Evolutionary conservation across 176 grass and related monocot genomes (phyloP).

Genomic region (Aegilops bicornis): DNA sequence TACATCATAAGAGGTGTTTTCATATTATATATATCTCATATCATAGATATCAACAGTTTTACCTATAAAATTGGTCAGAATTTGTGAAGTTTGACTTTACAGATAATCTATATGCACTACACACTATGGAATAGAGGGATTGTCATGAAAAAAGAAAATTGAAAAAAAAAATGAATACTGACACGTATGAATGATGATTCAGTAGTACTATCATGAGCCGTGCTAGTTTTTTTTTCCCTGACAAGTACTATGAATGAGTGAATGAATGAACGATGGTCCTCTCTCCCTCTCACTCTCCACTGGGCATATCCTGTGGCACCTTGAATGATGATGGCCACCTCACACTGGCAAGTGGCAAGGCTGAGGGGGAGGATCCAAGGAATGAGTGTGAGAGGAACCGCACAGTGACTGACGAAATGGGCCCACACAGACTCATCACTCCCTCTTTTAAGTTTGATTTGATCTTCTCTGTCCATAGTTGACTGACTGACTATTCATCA

Average conservation of each 20-base stretch:
- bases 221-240: neutral
- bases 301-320: slow-evolving; percentile 17
- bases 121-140: no score
- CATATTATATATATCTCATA: no score
- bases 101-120: no score
- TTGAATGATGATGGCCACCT: slow-evolving; percentile 1
- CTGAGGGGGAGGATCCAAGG: neutral
- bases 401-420: neutral
- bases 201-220: neutral
- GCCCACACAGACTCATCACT: neutral
- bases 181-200: neutral
- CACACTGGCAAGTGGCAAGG: neutral
- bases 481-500: neutral
- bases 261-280: slow-evolving; percentile 2
- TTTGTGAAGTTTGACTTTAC: no score
- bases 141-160: no score
- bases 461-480: neutral
- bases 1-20: no score
- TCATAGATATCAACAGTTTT: no score
- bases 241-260: neutral
- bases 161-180: neutral
- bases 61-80: no score
- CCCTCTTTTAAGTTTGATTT: neutral
- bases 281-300: neutral
- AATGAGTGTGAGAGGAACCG: neutral